These are phyloP conservation scores for Apiotrichum laibachii DNA, from an alignment of 1,284 basidiomycete genomes.

Conservation along the genomic window DNA sequence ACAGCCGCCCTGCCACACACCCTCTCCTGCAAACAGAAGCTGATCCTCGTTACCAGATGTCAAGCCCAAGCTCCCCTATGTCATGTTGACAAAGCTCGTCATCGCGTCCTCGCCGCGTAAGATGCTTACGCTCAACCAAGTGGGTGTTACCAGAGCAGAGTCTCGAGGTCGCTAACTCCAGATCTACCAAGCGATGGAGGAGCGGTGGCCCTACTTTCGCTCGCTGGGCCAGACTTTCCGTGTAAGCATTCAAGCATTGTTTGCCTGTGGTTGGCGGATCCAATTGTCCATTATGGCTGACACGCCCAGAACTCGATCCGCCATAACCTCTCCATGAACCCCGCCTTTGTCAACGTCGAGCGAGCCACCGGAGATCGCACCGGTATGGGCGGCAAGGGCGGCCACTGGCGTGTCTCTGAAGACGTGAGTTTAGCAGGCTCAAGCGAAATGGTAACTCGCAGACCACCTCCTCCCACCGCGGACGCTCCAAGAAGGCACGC, in stretches of 20 bases:
- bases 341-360: constrained; percentile 64
- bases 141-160: constrained; percentile 6
- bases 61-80: constrained; percentile 31
- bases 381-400: constrained; percentile 33
- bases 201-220: constrained; percentile 34
- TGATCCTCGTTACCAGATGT: constrained; percentile 16
- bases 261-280: not conserved
- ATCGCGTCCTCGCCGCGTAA: constrained; percentile 34
- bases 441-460: not conserved
- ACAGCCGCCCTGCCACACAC: no score
- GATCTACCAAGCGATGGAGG: constrained; percentile 38
- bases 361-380: constrained; percentile 25
- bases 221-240: constrained; percentile 26
- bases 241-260: constrained; percentile 11
- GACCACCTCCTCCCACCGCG: constrained; percentile 17
- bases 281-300: not conserved
- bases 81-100: constrained; percentile 30
- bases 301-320: constrained; percentile 67
- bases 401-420: constrained; percentile 37
- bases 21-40: no score
- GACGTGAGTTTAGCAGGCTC: constrained; percentile 16
- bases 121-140: constrained; percentile 33
- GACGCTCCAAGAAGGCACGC: constrained; percentile 18
- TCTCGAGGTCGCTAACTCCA: constrained; percentile 1
- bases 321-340: constrained; percentile 77